Percentiles rank a stretch among this genome's conserved stretches.
Conservation (phyloP, 208 protist genomes). For the Leishmania guyanensis region DNA sequence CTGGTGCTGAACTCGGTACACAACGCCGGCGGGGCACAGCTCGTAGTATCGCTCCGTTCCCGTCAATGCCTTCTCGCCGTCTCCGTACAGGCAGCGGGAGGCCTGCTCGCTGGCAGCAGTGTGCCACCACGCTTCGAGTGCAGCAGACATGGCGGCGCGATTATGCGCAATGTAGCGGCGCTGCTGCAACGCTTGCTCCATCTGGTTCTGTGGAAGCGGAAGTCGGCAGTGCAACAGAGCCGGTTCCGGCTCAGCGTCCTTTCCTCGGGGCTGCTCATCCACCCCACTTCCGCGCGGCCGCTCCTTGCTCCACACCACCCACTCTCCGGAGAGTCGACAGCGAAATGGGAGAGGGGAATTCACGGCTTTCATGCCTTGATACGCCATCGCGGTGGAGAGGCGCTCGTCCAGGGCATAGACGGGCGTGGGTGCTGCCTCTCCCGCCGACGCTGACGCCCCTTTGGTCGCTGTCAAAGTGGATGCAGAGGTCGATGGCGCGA, state of each 20-base stretch:
- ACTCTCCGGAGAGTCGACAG: slow-evolving; percentile 67
- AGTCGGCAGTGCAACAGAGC: slow-evolving; percentile 81
- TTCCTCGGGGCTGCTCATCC: background rate
- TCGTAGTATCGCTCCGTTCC: slow-evolving; percentile 64
- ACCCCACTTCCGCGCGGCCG: background rate
- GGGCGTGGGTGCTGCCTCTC: background rate
- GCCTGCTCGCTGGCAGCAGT: slow-evolving; percentile 1
- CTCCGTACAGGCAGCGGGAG: slow-evolving; percentile 71
- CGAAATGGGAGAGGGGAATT: slow-evolving; percentile 32
- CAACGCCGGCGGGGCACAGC: slow-evolving; percentile 49
- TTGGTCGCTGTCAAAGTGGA: background rate
- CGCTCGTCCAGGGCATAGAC: slow-evolving; percentile 14
- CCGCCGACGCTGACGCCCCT: background rate
- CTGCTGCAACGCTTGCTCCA: slow-evolving; percentile 27
- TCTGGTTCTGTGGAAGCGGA: slow-evolving; percentile 51
- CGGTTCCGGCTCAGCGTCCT: slow-evolving; percentile 10
- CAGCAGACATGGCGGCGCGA: slow-evolving; percentile 19
- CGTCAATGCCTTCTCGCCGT: slow-evolving; percentile 61
- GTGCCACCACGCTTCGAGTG: slow-evolving; percentile 55
- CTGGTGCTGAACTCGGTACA: slow-evolving; percentile 58
- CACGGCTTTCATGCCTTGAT: background rate
- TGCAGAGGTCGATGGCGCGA: background rate
- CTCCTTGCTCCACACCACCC: slow-evolving; percentile 70
- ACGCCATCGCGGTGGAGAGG: slow-evolving; percentile 10
- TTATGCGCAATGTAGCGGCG: slow-evolving; percentile 35